These are phyloP conservation scores for Adansonia rubrostipa DNA, from an alignment of 441 rosid species.

Conservation along the genomic window DNA sequence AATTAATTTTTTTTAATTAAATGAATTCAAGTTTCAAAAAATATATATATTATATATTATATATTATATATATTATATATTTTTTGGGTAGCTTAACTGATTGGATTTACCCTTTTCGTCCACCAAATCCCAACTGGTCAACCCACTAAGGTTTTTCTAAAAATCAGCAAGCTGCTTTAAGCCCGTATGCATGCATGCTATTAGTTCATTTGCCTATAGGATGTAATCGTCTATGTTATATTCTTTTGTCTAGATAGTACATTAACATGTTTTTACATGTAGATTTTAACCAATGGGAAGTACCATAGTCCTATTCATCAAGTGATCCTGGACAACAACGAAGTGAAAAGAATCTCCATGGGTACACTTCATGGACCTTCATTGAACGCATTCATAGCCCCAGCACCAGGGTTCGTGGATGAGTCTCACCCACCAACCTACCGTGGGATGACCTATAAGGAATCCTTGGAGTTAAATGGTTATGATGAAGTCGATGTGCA, in stretches of 20 bases:
- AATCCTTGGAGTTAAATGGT: constrained; percentile 33
- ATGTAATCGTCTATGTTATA: neutral
- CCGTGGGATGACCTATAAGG: constrained; percentile 35
- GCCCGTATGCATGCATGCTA: neutral
- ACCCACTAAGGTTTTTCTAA: neutral
- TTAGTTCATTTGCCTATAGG: neutral
- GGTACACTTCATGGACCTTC: constrained; percentile 46
- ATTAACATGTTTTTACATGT: neutral
- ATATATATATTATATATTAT: too few species aligned
- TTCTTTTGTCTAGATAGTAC: neutral
- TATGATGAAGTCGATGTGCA: constrained; percentile 29
- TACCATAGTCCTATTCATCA: constrained; percentile 42
- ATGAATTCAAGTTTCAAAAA: neutral
- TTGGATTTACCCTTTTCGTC: neutral
- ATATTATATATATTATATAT: too few species aligned
- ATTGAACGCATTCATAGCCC: constrained; percentile 31
- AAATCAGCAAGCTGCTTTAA: neutral
- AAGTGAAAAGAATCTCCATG: constrained; percentile 34
- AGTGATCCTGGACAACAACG: constrained; percentile 35
- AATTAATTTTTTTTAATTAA: too few species aligned
- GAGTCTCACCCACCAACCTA: constrained; percentile 25
- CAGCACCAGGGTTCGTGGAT: constrained; percentile 28
- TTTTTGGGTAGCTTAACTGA: neutral
- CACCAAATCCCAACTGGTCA: neutral
- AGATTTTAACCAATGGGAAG: constrained; percentile 41